Conservation (phyloP, 495 filamentous ascomycete genomes). For the Corynascus novoguineensis region DNA sequence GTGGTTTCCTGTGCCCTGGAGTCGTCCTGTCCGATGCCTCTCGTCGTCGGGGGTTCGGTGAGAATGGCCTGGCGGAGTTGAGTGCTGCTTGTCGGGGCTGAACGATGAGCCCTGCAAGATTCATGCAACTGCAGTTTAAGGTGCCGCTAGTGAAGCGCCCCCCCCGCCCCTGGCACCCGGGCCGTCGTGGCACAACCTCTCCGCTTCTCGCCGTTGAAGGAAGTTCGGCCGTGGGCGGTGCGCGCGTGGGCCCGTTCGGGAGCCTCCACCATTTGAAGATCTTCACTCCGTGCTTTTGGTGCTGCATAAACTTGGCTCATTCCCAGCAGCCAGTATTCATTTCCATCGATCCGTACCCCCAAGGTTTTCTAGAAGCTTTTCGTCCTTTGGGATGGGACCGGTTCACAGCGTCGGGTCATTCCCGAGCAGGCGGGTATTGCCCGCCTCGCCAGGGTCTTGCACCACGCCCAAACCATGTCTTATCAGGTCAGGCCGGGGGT, state of each 20-base stretch:
- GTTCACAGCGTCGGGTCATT: not conserved
- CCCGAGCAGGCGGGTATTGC: not conserved
- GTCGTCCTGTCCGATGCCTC: not conserved
- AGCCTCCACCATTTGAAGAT: not conserved
- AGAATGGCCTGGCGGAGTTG: not conserved
- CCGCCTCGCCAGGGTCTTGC: not conserved
- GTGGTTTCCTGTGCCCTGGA: no score
- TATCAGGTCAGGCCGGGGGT: not conserved
- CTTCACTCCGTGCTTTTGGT: slow-evolving; percentile 4
- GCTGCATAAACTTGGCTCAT: slow-evolving; percentile 26
- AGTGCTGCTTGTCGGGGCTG: not conserved
- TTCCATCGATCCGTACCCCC: slow-evolving; percentile 16
- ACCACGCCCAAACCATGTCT: not conserved
- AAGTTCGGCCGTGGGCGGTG: not conserved
- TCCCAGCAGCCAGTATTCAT: slow-evolving; percentile 22
- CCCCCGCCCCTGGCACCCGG: slow-evolving; percentile 4
- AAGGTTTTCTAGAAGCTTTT: slow-evolving; percentile 10
- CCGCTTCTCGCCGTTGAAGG: slow-evolving; percentile 1
- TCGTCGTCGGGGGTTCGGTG: not conserved
- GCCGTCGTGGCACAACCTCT: slow-evolving; percentile 9
- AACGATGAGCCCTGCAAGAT: not conserved
- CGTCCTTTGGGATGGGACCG: not conserved
- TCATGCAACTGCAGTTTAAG: not conserved
- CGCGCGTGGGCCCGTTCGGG: not conserved
- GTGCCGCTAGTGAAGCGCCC: slow-evolving; percentile 11